Percentiles rank a stretch among this genome's conserved stretches.
Evolutionary conservation across 768 basidiomycete species (phyloP).

Genomic region (Serendipita sp.): DNA sequence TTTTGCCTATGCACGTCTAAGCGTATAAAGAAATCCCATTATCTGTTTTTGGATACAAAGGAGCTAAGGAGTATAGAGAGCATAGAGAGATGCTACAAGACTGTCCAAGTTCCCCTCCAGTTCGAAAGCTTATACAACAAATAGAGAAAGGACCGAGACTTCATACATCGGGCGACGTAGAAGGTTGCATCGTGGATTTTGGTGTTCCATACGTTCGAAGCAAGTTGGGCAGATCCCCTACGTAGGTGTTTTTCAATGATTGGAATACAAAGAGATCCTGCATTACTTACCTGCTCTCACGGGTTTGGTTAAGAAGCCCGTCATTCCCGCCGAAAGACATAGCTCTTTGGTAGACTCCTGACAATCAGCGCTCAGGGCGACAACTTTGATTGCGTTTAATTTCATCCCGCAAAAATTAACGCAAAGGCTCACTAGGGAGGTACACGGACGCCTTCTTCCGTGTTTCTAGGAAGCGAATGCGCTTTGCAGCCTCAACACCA

Average conservation of each 20-base stretch:
- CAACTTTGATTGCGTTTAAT: conserved; percentile 25
- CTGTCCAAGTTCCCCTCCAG: too few species aligned
- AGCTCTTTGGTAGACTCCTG: conserved; percentile 61
- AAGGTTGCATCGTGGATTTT: not conserved
- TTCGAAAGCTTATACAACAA: too few species aligned
- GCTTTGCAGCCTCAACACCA: conserved; percentile 57
- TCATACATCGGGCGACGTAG: too few species aligned
- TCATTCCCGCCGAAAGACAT: conserved; percentile 67
- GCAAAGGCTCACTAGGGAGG: conserved; percentile 34
- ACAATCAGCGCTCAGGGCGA: conserved; percentile 59
- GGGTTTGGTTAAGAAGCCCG: conserved; percentile 59
- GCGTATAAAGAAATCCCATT: too few species aligned
- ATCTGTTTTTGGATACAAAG: too few species aligned
- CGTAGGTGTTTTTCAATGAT: not conserved
- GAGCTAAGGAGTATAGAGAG: too few species aligned
- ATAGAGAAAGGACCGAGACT: too few species aligned
- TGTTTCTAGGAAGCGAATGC: conserved; percentile 39
- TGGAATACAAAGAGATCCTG: not conserved
- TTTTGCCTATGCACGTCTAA: too few species aligned
- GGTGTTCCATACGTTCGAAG: not conserved
- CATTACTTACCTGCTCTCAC: conserved; percentile 33
- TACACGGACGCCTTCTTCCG: conserved; percentile 32
- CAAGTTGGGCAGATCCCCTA: not conserved
- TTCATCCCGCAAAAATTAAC: not conserved
- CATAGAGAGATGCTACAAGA: too few species aligned